Evolutionary conservation across 495 filamentous ascomycete genomes (phyloP), one percentile per base, ranked within the genome.

Genomic region (Trichoderma virens): DNA sequence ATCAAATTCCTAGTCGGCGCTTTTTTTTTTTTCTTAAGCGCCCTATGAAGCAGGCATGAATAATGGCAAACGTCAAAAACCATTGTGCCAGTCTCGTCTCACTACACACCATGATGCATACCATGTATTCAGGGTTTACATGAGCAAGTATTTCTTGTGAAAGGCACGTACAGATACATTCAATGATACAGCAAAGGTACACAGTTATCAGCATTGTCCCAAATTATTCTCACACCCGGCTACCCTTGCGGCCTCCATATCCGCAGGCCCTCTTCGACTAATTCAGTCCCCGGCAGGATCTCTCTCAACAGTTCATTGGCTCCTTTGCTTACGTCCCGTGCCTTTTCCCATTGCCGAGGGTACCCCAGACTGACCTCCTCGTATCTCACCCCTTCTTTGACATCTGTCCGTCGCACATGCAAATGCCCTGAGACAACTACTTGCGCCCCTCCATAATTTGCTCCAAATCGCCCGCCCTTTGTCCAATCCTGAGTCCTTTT

Each of bases 311-410:
- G 59, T 20, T 70, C 66, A 38, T 74, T 72, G 30, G 73, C 68
- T 23, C 70, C 61, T 66, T 59, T 68, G 23, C 71, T 70, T 3
- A 20, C 28, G 7, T 63, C 62, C 31, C 64, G 62, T 32, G 71
- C 71, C 4, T 71, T 70, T 65, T 67, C 65, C 72, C 72, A 74
- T 65, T 73, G 72, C 51, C 65, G 60, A 28, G 72, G 72, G 45
- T 74, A 74, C 9, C 72, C 72, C 20, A 74, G 20, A 18, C 71
- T 73, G 59, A 65, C 67, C 71, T 74, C 72, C 68, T 74, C 72
- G 39, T 69, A 74, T 14, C 72, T 60, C 25, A 71, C 70, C 31
- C 71, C 71, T 32, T 64, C 70, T 64, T 72, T 73, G 70, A 71
- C 71, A 59, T 74, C 72, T n/a, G 72, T 74, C 45, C 72, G 67